phyloP scores from a whole-genome alignment of 1,284 basidiomycete genomes.

The Trametes sp. region DNA sequence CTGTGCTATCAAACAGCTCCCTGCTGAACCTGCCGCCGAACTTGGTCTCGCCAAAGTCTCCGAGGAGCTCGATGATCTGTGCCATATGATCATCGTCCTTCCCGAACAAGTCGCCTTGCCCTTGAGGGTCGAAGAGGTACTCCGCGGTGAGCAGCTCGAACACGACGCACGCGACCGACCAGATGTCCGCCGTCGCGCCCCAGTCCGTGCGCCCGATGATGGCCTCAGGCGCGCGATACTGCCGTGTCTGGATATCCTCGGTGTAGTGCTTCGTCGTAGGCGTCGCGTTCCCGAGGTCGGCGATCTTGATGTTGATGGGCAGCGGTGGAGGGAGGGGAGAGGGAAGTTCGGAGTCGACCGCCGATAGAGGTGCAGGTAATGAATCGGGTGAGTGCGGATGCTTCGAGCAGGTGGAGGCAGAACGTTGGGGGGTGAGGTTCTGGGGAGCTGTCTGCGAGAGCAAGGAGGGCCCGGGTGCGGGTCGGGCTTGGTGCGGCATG shows the following conservation, averaged over 20 bases:
- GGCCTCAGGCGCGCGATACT: conserved; percentile 92
- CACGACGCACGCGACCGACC: conserved; percentile 88
- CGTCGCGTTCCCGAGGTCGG: conserved; percentile 89
- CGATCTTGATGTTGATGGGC: conserved; percentile 88
- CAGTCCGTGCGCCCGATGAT: conserved; percentile 89
- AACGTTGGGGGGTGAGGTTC: conserved; percentile 30
- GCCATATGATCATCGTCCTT: conserved; percentile 97
- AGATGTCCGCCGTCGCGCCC: conserved; percentile 86
- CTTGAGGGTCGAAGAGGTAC: conserved; percentile 89
- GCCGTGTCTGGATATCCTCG: conserved; percentile 94
- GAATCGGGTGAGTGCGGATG: conserved; percentile 34
- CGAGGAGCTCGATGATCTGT: conserved; percentile 89
- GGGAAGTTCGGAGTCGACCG: conserved; percentile 11
- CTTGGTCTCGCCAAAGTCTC: conserved; percentile 76
- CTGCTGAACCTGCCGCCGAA: conserved; percentile 86
- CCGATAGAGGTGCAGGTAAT: conserved; percentile 30
- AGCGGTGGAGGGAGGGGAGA: conserved; percentile 38
- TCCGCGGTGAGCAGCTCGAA: conserved; percentile 90
- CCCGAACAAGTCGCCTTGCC: conserved; percentile 82
- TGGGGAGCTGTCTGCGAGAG: conserved; percentile 71
- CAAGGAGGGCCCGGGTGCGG: conserved; percentile 57
- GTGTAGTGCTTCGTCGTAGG: conserved; percentile 86
- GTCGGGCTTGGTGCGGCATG: conserved; percentile 19
- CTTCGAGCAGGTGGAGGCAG: conserved; percentile 40
- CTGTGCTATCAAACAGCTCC: conserved; percentile 85